Base-by-base conservation (phyloP, 306 rosid genomes). In the Prunus salicina region DNA sequence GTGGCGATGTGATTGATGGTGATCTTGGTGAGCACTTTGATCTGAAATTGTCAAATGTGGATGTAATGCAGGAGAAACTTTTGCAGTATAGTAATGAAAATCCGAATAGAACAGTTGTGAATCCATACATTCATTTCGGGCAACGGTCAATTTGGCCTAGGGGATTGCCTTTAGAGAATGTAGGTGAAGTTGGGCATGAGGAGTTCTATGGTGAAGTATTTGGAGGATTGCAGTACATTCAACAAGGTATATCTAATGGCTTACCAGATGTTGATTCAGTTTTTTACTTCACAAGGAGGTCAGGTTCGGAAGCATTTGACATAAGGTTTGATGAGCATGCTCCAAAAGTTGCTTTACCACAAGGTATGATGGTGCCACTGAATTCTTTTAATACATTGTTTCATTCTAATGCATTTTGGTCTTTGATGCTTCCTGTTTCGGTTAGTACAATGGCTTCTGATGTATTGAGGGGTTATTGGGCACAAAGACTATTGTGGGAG, bases 361-460 rank as follows among this genome's bases (percentile, higher is more conserved):
- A 86, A 80, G 97, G 98, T 63, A 28, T 88, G 63, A 93, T 93
- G 98, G 88, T 73, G 50, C 98, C 98, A 1, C 51, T 93, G 3
- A 93, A 93, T 85, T 89, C 96, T 22, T 91, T 93, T 82, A 93
- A 91, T 55, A 89, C 98, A 4, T 56, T 93, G 70, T 93, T 84
- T 79, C 98, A 93, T 82, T 84, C 80, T 13, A 85, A 92, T 6
- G 96, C 98, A 15, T 91, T 93, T 77, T 93, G 98, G 97, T 97
- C 82, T 71, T 78, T 93, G 84, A 93, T 93, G 97, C 98, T 93
- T 70, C 98, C 98, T 7, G 96, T 86, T 75, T 93, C 98, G 9
- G 90, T 93, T 76, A 93, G 97, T 78, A 83, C 90, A 28, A 89
- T 93, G 97, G 97, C 98, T 47, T 88, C 96, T 77, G 98, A 91